These are phyloP conservation scores for Kluyveromyces aestuarii DNA, from an alignment of 805 yeast genomes.

Conservation along the genomic window DNA sequence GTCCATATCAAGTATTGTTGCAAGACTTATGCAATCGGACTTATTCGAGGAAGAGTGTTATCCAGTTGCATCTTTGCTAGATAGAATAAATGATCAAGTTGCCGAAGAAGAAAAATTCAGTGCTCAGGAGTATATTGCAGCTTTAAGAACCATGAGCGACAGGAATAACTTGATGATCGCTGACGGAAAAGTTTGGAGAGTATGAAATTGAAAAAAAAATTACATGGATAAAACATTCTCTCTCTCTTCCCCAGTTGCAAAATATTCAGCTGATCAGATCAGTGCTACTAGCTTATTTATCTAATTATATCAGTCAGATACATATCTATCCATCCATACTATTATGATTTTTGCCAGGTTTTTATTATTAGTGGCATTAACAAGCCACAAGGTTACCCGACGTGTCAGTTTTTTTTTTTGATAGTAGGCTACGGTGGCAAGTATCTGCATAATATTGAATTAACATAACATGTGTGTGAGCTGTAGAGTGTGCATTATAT, in stretches of 20 bases:
- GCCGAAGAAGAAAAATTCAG: constrained; percentile 41
- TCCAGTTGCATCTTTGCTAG: constrained; percentile 30
- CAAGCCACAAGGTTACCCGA: background rate
- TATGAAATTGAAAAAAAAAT: constrained; percentile 10
- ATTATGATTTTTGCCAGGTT: too few species aligned
- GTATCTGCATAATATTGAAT: background rate
- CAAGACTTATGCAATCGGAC: constrained; percentile 37
- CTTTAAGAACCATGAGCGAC: constrained; percentile 34
- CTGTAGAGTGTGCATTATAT: too few species aligned
- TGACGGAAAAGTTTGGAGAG: constrained; percentile 41
- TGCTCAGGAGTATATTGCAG: constrained; percentile 36
- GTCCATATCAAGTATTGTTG: constrained; percentile 38
- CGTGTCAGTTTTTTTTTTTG: background rate
- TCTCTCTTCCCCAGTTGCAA: too few species aligned
- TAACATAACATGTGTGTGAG: too few species aligned
- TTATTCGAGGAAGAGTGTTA: constrained; percentile 38
- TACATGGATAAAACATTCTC: too few species aligned
- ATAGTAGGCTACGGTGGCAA: background rate
- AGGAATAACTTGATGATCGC: constrained; percentile 40
- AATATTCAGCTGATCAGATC: too few species aligned
- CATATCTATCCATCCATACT: too few species aligned
- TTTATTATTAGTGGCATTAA: background rate
- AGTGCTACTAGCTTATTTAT: too few species aligned
- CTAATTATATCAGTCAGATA: background rate
- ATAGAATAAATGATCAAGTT: constrained; percentile 35